Conservation (phyloP, 1,284 basidiomycete genomes). For the Agaricales sp. region DNA sequence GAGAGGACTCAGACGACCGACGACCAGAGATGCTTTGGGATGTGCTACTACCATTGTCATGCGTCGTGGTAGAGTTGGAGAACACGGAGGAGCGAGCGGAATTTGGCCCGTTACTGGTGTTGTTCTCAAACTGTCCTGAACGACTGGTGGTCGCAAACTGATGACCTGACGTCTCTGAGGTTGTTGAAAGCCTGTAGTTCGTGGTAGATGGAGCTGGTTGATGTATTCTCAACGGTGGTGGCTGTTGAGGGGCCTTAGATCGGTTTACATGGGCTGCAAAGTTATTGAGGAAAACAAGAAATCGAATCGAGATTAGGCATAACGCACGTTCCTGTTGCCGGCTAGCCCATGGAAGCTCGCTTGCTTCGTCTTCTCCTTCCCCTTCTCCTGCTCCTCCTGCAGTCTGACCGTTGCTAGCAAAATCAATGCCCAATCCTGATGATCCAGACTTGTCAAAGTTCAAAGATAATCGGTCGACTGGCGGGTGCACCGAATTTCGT, state of each 20-base stretch:
- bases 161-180: conserved; percentile 7
- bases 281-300: conserved; percentile 14
- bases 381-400: conserved; percentile 24
- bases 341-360: conserved; percentile 55
- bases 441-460: conserved; percentile 35
- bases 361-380: conserved; percentile 37
- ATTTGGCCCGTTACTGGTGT: conserved; percentile 19
- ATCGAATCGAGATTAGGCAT: background rate
- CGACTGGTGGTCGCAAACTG: conserved; percentile 12
- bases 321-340: conserved; percentile 26
- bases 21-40: conserved; percentile 21
- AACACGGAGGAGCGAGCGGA: conserved; percentile 28
- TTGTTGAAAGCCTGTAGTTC: conserved; percentile 8
- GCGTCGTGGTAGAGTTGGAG: conserved; percentile 28
- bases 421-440: conserved; percentile 50
- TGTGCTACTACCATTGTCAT: conserved; percentile 7
- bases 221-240: conserved; percentile 11
- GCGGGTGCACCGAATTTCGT: conserved; percentile 13
- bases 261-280: conserved; percentile 10
- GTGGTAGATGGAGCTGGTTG: conserved; percentile 13
- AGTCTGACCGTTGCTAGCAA: conserved; percentile 21
- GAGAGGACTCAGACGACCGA: conserved; percentile 46
- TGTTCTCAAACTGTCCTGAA: conserved; percentile 25
- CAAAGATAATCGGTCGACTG: conserved; percentile 16
- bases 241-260: conserved; percentile 4